Percentiles rank a stretch among this genome's conserved stretches.
Conservation (phyloP, 139 green algal species). For the Closterium sp. region DNA sequence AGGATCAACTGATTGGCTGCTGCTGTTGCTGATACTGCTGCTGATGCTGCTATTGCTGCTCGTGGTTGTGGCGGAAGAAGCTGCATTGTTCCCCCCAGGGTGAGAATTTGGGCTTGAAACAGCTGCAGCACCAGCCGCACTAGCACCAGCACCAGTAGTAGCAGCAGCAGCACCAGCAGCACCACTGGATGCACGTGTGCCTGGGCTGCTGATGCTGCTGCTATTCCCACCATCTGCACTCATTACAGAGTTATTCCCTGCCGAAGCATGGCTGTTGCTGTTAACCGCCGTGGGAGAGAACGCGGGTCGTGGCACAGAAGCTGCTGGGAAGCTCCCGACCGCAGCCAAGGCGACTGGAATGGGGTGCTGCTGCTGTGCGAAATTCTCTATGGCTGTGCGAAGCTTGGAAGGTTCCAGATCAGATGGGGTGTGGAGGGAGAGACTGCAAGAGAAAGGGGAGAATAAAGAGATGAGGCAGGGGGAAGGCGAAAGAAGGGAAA, state of each 20-base stretch:
- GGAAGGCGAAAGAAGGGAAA: neutral
- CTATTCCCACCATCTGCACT: neutral
- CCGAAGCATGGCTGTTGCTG: neutral
- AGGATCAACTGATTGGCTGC: neutral
- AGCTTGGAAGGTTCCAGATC: conserved; percentile 20
- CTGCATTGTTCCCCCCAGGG: neutral
- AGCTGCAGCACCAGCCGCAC: neutral
- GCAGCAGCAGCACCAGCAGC: neutral
- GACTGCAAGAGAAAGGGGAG: neutral
- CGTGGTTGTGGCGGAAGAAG: neutral
- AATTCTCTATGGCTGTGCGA: conserved; percentile 28
- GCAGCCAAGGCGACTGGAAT: neutral
- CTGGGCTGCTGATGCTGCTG: neutral
- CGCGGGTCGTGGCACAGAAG: neutral
- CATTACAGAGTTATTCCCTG: neutral
- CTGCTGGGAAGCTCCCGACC: conserved; percentile 5
- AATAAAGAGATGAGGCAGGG: neutral
- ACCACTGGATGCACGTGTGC: neutral
- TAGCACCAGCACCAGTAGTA: no score
- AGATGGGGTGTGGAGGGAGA: neutral
- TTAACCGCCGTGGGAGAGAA: neutral
- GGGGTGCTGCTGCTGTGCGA: conserved; percentile 26
- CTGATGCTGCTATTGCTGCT: neutral
- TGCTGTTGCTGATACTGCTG: neutral
- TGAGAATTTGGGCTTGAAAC: neutral